These are phyloP conservation scores for Spirogloea muscicola DNA, from an alignment of 139 green algal genomes.

Conservation along the genomic window DNA sequence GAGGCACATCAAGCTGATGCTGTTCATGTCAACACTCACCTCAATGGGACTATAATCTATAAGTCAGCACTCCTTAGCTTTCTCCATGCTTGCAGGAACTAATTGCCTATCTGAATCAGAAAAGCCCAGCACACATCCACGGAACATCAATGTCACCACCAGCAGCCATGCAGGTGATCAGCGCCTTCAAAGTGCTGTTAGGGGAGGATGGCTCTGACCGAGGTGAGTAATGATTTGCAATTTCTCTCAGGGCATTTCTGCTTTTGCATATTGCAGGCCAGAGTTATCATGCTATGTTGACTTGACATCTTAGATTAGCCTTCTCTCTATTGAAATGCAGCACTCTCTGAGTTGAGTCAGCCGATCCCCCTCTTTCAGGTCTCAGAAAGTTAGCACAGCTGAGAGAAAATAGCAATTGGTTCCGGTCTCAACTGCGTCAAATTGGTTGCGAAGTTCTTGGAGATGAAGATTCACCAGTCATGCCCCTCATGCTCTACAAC, in stretches of 20 bases:
- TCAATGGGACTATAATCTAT: too few species aligned
- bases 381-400: slow-evolving; percentile 77
- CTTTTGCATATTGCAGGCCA: too few species aligned
- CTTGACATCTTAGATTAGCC: too few species aligned
- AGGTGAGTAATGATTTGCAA: too few species aligned
- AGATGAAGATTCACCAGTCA: slow-evolving; percentile 90
- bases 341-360: too few species aligned
- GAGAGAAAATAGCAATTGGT: slow-evolving; percentile 89
- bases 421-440: slow-evolving; percentile 68
- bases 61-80: too few species aligned
- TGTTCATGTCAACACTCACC: too few species aligned
- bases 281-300: too few species aligned
- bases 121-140: slow-evolving; percentile 73
- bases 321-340: too few species aligned
- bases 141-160: slow-evolving; percentile 82
- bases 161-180: slow-evolving; percentile 66
- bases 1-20: too few species aligned
- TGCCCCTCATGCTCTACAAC: slow-evolving; percentile 97
- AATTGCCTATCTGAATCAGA: slow-evolving; percentile 70
- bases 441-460: slow-evolving; percentile 89
- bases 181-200: slow-evolving; percentile 70
- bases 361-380: too few species aligned
- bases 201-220: slow-evolving; percentile 60
- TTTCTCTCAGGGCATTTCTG: too few species aligned
- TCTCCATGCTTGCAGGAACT: slow-evolving; percentile 58